A percentile compares a stretch with the other conserved stretches of the same genome.
These are phyloP conservation scores for Amyloporia xantha DNA, from an alignment of 768 basidiomycete species.

Conservation along the genomic window DNA sequence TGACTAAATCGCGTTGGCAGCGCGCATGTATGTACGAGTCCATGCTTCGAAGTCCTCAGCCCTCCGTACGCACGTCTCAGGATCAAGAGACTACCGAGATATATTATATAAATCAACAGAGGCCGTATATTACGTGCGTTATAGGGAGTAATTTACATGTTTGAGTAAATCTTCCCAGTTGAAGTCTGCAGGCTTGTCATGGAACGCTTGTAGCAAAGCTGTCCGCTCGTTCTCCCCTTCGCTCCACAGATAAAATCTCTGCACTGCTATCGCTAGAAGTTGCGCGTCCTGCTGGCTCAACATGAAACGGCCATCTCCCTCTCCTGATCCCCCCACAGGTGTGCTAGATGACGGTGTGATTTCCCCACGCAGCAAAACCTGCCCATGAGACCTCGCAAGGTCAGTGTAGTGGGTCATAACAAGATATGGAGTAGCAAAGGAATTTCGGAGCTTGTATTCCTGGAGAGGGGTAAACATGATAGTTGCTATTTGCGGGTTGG, in stretches of 20 bases:
- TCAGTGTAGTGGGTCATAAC: conserved; percentile 92
- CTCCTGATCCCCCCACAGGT: conserved; percentile 25
- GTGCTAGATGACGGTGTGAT: conserved; percentile 65
- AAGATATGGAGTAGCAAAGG: conserved; percentile 88
- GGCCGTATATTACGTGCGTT: too few species aligned
- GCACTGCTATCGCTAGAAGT: conserved; percentile 68
- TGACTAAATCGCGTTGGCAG: background rate
- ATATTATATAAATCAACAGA: too few species aligned
- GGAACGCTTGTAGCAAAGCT: conserved; percentile 60
- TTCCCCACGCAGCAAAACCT: conserved; percentile 88
- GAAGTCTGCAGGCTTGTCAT: conserved; percentile 73
- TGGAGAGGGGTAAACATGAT: conserved; percentile 89
- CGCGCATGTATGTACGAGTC: too few species aligned
- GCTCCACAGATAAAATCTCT: conserved; percentile 78
- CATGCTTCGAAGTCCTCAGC: too few species aligned
- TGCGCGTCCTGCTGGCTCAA: conserved; percentile 82
- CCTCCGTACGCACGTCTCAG: too few species aligned
- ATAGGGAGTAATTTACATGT: conserved; percentile 23
- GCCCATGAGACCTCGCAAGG: conserved; percentile 66
- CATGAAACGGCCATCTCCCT: conserved; percentile 43
- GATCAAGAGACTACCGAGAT: too few species aligned
- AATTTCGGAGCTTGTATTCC: conserved; percentile 81
- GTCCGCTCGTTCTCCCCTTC: conserved; percentile 33
- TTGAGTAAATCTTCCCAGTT: conserved; percentile 76
- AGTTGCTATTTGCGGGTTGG: conserved; percentile 57